Evolutionary conservation across 768 basidiomycete genomes (phyloP), one percentile per base, ranked within the genome.

Genomic region (Naganishia vaughanmartiniae): DNA sequence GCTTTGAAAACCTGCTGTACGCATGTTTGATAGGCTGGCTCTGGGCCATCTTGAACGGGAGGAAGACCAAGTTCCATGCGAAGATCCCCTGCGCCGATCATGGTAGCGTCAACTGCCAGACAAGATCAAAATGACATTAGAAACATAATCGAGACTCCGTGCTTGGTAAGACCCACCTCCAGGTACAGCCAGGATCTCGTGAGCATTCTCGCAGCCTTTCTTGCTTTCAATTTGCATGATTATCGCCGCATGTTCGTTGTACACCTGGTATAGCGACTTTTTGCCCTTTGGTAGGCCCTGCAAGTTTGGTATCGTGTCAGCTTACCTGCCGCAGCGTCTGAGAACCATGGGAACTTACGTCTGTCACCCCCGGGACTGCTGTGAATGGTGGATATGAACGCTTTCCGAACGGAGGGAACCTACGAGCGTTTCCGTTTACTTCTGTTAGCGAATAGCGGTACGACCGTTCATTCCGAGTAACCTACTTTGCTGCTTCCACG

Each of bases 221-320:
- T 54, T 66, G 48, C 65, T 66, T 31, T 66, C 65, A 31, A 66
- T 66, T 31, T 66, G 65, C 46, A 66, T 66, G 48, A 66, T 66
- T 45, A 66, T 39, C 12, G 53, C 53, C 12, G 65, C 65, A 54
- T 66, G 65, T 26, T 66, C 65, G 30, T 66, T 54, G 48, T 53
- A 39, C 6, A 66, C 31, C 48, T 53, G n/a, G 31, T 66, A 51
- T 24, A 51, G 48, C 31, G 65, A 66, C 21, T 15, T 36, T 45
- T 66, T 66, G 65, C 48, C 46, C 48, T 53, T 66, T 39, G 53
- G 65, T 34, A 54, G 21, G 48, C 53, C 65, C 65, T 53, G 53
- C 5, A 17, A 26, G 15, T 2, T 2, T 7, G 14, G 2, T n/a
- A 15, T 51, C 17, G 28, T 46, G 15, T 66, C 30, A 66, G 31